These are phyloP conservation scores for Chenopodium berlandieri DNA, from an alignment of 148 eudicot genomes.

Conservation along the genomic window DNA sequence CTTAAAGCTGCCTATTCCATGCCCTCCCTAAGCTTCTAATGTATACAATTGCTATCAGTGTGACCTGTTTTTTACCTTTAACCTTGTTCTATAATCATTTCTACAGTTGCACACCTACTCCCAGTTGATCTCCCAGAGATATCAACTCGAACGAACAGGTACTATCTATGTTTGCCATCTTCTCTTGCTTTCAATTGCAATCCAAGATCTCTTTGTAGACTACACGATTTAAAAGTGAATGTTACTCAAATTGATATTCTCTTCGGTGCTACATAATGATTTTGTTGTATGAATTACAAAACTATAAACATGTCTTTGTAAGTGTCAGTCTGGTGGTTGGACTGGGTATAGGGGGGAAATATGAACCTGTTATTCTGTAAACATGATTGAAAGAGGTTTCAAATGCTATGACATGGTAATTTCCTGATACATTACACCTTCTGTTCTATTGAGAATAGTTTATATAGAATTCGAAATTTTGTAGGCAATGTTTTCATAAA, in stretches of 20 bases:
- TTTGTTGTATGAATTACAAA: neutral
- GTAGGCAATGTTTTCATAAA: neutral
- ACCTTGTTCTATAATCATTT: constrained; percentile 11
- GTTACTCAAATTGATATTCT: neutral
- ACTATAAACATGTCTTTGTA: neutral
- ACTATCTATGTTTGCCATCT: constrained; percentile 5
- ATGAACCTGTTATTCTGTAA: neutral
- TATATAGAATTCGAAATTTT: too few relatives aligned
- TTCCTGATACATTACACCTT: neutral
- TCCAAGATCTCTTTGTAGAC: neutral
- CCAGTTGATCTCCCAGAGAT: constrained; percentile 90
- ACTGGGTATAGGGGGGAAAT: neutral
- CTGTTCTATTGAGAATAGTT: neutral
- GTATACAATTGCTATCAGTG: neutral
- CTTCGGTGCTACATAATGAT: constrained; percentile 3
- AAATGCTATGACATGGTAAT: neutral
- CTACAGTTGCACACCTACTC: constrained; percentile 86
- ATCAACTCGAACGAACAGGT: constrained; percentile 72
- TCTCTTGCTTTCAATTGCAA: neutral
- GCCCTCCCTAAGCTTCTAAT: neutral
- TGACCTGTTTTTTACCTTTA: neutral
- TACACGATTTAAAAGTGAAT: neutral
- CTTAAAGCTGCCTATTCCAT: neutral
- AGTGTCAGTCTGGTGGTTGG: neutral
- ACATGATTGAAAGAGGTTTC: neutral